Base-by-base conservation (phyloP, 768 basidiomycete genomes). In the Leccinum obscurum region DNA sequence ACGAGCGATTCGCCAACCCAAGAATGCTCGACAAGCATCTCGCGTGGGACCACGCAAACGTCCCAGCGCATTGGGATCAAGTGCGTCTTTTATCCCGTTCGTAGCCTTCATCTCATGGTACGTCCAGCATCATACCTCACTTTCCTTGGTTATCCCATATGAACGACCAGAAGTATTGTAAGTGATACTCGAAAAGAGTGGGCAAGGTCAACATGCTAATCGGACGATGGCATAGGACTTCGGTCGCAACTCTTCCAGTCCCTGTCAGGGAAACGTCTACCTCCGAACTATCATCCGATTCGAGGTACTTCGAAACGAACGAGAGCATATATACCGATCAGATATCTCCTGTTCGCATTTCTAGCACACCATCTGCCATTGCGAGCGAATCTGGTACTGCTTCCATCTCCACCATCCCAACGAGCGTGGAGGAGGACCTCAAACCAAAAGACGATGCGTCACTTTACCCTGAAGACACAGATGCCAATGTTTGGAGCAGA, bases 21-120 rank as follows among this genome's bases (percentile, higher is more conserved):
- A 75, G 66, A 28, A 77, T 81, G 76, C 70, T 88, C 1, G 66
- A 66, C 28, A 76, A 66, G n/a, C 86, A 88, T 65, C 61, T 88
- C 24, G 58, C 66, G 8, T 77, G 77, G 72, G 83, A 84, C 64
- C 86, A 88, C 59, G 24, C 66, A 1, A 75, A 73, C n/a, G 73
- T 82, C 34, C 62, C 66, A 41, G 67, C 68, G 9, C 60, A 59
- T 32, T 85, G 85, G 83, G 57, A 68, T n/a, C 62, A 64, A 32
- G 68, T 70, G 32, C 50, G 72, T 68, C n/a, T 35, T 41, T 7
- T n/a, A 20, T 48, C 24, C 4, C 28, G 13, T 20, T 34, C 17
- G 6, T 4, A 3, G 8, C 3, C 22, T 52, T 22, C 6, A 24
- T 24, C 54, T 66, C 28, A 66, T 13, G 11, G 17, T 15, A 14